Conservation (phyloP, 2,329 filamentous ascomycete species). For the Pyrenochaeta sp. region DNA sequence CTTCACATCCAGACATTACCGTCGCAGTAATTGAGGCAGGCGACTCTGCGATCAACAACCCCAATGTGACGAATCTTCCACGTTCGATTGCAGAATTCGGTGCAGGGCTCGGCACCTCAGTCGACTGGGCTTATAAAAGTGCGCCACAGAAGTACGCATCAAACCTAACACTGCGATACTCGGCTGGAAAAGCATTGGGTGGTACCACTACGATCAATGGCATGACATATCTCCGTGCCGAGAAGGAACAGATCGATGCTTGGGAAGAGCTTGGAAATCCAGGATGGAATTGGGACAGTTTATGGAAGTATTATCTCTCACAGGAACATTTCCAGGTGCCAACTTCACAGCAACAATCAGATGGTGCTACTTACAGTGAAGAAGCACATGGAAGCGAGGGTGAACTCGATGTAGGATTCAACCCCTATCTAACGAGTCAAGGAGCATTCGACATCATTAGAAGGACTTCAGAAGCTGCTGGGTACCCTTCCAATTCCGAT, state of each 20-base stretch:
- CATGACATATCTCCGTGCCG: conserved; percentile 46
- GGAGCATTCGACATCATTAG: conserved; percentile 43
- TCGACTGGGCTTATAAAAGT: conserved; percentile 54
- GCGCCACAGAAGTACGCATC: conserved; percentile 48
- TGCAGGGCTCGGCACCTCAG: conserved; percentile 30
- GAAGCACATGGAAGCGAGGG: conserved; percentile 31
- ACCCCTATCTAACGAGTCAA: conserved; percentile 31
- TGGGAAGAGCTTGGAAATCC: conserved; percentile 45
- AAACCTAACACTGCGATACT: conserved; percentile 35
- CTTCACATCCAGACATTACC: conserved; percentile 23
- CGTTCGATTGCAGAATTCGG: conserved; percentile 30
- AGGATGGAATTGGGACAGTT: conserved; percentile 42
- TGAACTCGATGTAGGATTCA: conserved; percentile 38
- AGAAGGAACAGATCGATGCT: conserved; percentile 41
- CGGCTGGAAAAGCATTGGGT: conserved; percentile 53
- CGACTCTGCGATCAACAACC: conserved; percentile 36
- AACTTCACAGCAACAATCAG: conserved; percentile 14
- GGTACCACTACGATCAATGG: conserved; percentile 56
- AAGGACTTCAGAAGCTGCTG: conserved; percentile 43
- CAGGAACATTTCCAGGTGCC: conserved; percentile 37
- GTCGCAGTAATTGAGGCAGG: conserved; percentile 47
- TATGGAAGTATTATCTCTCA: conserved; percentile 37
- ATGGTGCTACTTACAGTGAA: conserved; percentile 34
- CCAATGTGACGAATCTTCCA: conserved; percentile 36
- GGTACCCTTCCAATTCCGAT: conserved; percentile 51